Evolutionary conservation across 257 asterid species (phyloP), one percentile per base, ranked within the genome.

Genomic region (Ballota nigra): DNA sequence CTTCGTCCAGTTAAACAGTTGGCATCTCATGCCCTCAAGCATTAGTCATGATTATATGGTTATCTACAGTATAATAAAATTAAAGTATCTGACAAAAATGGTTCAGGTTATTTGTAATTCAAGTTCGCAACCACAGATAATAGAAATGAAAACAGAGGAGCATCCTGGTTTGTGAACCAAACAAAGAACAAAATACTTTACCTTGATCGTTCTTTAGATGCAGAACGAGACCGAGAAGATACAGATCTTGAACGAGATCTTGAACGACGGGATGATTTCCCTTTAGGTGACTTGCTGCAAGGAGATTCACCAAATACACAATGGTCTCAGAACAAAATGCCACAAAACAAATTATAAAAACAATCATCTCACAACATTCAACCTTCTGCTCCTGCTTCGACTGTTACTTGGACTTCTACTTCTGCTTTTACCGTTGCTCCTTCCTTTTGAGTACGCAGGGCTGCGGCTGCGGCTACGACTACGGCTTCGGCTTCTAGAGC

Each of bases 231-330:
- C 23, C 78, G 87, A 49, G 79, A 66, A 47, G 82, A 73, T 6
- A 58, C 71, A 12, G 89, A 83, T 77, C 77, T 81, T 3, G 91
- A 83, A 52, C 78, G 91, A 26, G 98, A 91, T 77, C 92, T 89
- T 67, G 97, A 88, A 43, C 86, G 97, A 68, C 86, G 89, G 16
- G 91, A 78, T 19, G 87, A 53, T 80, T 92, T 92, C 2, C 84
- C 86, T 83, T 85, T 88, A 34, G 99, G 99, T 49, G 99, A 95
- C 73, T 88, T 92, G 86, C 99, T 95, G 94, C 85, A 77, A 57
- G 41, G 29, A 28, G 13, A 79, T 40, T 49, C 38, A 76, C n/a
- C 19, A 72, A 70, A 65, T 68, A 31, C 51, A 61, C 26, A 56
- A 31, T 24, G 43, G 31, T 34, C 69, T 4, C 63, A 59, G 28